Percentiles rank a stretch among this genome's conserved stretches.
phyloP scores from a whole-genome alignment of 2,329 filamentous ascomycete species.

The Ophiostoma novo-ulmi region DNA sequence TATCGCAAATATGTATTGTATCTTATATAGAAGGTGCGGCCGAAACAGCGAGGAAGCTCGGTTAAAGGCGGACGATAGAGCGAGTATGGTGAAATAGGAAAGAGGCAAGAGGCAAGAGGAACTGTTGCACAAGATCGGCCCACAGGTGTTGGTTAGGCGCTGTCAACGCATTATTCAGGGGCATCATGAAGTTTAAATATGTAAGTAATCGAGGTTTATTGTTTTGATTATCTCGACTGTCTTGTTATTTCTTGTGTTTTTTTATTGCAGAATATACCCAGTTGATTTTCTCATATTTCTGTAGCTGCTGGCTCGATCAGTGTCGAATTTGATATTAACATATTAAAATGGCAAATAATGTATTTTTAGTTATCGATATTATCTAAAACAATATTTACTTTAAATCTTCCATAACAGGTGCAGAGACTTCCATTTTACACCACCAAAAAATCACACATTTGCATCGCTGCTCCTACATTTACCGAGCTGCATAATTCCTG shows the following conservation, averaged over 20 bases:
- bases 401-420: too few relatives aligned
- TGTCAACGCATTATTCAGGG: background rate
- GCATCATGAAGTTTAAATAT: background rate
- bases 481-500: background rate
- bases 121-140: conserved; percentile 6
- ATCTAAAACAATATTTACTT: too few relatives aligned
- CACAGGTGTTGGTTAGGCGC: background rate
- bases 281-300: background rate
- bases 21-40: background rate
- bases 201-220: background rate
- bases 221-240: background rate
- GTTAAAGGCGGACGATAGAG: background rate
- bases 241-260: background rate
- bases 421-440: too few relatives aligned
- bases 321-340: background rate
- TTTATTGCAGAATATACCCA: background rate
- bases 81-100: background rate
- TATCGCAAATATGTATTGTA: background rate
- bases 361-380: too few relatives aligned
- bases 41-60: background rate
- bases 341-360: background rate
- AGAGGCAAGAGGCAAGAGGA: background rate
- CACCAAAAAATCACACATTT: background rate
- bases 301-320: background rate
- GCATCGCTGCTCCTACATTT: background rate